Conservation (phyloP, 257 asterid genomes). For the Lantana camara region DNA sequence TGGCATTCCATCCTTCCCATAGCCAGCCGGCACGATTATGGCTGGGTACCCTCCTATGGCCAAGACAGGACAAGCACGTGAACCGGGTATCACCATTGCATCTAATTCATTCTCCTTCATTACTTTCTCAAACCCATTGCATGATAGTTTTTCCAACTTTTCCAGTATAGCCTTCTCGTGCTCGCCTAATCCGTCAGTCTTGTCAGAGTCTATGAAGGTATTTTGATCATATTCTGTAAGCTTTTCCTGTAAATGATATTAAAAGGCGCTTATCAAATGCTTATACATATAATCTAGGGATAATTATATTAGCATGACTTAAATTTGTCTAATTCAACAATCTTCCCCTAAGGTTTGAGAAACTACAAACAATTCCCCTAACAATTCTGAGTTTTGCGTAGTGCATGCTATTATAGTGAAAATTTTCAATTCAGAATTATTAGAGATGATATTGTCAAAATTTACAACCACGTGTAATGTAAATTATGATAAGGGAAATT, state of each 20-base stretch:
- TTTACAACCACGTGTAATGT: too few species aligned
- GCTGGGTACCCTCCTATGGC: constrained; percentile 77
- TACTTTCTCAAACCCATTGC: constrained; percentile 55
- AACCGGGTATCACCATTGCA: constrained; percentile 55
- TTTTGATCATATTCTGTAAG: constrained; percentile 50
- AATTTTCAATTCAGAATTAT: too few species aligned
- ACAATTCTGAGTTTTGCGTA: too few species aligned
- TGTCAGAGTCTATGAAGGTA: constrained; percentile 51
- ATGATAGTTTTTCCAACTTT: constrained; percentile 39
- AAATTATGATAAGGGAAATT: too few species aligned
- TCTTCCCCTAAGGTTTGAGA: too few species aligned
- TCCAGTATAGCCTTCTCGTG: constrained; percentile 39
- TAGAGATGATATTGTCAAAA: too few species aligned
- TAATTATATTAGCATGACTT: too few species aligned
- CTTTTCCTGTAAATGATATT: constrained; percentile 45
- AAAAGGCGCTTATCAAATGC: too few species aligned
- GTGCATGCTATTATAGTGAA: too few species aligned
- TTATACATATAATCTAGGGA: too few species aligned
- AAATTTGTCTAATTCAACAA: too few species aligned
- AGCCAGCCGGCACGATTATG: constrained; percentile 65
- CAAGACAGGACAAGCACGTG: constrained; percentile 40
- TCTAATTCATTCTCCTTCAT: constrained; percentile 54
- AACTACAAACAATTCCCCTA: too few species aligned
- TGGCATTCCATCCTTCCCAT: constrained; percentile 55
- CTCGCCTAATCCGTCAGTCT: constrained; percentile 52